Conservation (phyloP, 306 rosid genomes). For the Prunus persica region Prunus_persica_NCBIv2 NC_034016.1:14941001-14941500, state of each 20-base stretch:
- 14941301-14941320: background rate
- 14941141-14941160: background rate
- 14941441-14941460: conserved; percentile 93
- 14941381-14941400: background rate
- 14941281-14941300: background rate
- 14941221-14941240: background rate
- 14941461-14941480: conserved; percentile 78
- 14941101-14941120: background rate
- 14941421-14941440: conserved; percentile 96
- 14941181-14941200: background rate
- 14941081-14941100: background rate
- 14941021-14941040: conserved; percentile 18
- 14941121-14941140: background rate
- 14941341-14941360: conserved; percentile 5
- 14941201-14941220: background rate
- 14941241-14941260: conserved; percentile 12
- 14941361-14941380: background rate
- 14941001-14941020: conserved; percentile 1
- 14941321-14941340: background rate
- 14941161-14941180: background rate
- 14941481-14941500: conserved; percentile 76
- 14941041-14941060: background rate
- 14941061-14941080: background rate
- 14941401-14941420: conserved; percentile 59
- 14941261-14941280: background rate